These are phyloP conservation scores for Hyaloscypha hepaticicola DNA, from an alignment of 495 filamentous ascomycete species.

Conservation along the genomic window DNA sequence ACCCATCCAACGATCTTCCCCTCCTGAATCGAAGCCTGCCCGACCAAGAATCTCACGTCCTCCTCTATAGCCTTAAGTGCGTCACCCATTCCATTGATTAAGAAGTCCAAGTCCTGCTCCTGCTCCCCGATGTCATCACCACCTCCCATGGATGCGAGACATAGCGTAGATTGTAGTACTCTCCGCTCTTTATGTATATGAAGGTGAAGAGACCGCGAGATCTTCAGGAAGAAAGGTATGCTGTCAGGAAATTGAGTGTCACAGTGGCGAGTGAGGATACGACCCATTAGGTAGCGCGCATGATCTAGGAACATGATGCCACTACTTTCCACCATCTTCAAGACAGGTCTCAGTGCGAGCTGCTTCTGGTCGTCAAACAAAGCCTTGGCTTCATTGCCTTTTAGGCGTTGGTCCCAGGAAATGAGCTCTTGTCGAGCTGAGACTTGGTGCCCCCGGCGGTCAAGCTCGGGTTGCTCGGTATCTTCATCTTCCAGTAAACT, in stretches of 20 bases:
- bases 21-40: background rate
- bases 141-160: background rate
- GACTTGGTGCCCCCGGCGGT: background rate
- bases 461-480: background rate
- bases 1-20: constrained; percentile 5
- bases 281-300: background rate
- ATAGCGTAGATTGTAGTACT: background rate
- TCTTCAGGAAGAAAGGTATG: background rate
- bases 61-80: background rate
- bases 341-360: constrained; percentile 5
- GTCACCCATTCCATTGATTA: background rate
- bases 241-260: background rate
- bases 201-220: background rate
- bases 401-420: background rate
- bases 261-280: background rate
- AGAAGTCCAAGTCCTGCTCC: background rate
- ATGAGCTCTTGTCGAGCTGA: background rate
- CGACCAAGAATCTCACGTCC: constrained; percentile 1
- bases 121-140: background rate
- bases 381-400: background rate
- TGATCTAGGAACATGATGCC: background rate
- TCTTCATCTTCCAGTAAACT: background rate
- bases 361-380: background rate
- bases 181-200: background rate
- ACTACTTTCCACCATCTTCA: constrained; percentile 6